Percentiles rank a stretch among this genome's conserved stretches.
Evolutionary conservation across 2,329 filamentous ascomycete species (phyloP).

Genomic region (Exophiala viscosa): DNA sequence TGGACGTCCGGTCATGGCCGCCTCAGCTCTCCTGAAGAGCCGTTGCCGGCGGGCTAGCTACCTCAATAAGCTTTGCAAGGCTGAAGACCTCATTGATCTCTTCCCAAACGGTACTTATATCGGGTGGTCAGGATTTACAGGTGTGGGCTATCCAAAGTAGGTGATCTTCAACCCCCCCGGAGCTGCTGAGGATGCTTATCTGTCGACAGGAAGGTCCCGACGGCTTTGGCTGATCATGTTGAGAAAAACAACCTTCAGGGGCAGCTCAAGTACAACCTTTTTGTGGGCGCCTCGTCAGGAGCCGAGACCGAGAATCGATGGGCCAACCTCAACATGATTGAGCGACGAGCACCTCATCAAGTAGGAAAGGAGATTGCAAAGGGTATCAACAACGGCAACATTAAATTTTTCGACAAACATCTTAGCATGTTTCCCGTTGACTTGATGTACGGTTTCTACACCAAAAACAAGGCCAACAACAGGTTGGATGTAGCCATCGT

Average conservation of each 20-base stretch:
- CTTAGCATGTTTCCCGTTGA: conserved; percentile 88
- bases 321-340: conserved; percentile 87
- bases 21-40: conserved; percentile 70
- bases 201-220: conserved; percentile 68
- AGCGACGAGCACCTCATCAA: conserved; percentile 78
- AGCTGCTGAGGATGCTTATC: background rate
- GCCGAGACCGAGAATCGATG: conserved; percentile 89
- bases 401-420: conserved; percentile 93
- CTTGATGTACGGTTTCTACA: conserved; percentile 73
- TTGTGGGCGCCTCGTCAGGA: conserved; percentile 84
- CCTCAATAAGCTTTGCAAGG: conserved; percentile 72
- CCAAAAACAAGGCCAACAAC: conserved; percentile 69
- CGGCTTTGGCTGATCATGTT: conserved; percentile 80
- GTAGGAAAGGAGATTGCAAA: conserved; percentile 86
- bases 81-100: conserved; percentile 73
- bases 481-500: conserved; percentile 79
- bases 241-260: conserved; percentile 82
- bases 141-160: conserved; percentile 83
- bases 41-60: conserved; percentile 72
- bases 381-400: conserved; percentile 82
- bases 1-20: conserved; percentile 43
- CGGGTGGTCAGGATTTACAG: conserved; percentile 88
- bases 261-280: conserved; percentile 78
- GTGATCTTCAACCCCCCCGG: conserved; percentile 32
- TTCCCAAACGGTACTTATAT: conserved; percentile 85